A percentile compares a stretch with the other conserved stretches of the same genome.
These are phyloP conservation scores for Dactylonectria estremocensis DNA, from an alignment of 2,329 filamentous ascomycete genomes.

Conservation along the genomic window DNA sequence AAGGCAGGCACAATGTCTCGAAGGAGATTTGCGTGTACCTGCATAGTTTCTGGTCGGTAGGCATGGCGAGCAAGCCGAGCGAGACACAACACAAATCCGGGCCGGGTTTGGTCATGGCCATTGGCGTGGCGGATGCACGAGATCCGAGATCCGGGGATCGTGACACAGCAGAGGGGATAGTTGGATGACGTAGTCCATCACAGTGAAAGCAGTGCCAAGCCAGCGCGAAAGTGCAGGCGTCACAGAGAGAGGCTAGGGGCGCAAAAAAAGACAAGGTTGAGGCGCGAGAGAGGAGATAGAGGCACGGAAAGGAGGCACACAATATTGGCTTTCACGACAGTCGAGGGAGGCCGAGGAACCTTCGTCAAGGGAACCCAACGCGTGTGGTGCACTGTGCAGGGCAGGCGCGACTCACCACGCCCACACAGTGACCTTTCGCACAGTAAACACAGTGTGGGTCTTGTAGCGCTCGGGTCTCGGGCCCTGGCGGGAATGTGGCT, in stretches of 20 bases:
- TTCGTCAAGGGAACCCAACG: not conserved
- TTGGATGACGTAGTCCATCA: not conserved
- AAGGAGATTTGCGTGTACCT: not conserved
- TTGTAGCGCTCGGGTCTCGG: not conserved
- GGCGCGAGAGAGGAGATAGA: not conserved
- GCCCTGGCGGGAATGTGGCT: constrained; percentile 11
- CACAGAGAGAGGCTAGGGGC: not conserved
- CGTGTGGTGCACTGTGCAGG: not conserved
- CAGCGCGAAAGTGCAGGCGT: too few relatives aligned
- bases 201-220: not conserved
- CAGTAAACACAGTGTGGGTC: not conserved
- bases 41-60: not conserved
- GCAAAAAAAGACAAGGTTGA: not conserved
- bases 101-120: too few relatives aligned
- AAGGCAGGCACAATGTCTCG: not conserved
- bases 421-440: not conserved
- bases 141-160: too few relatives aligned
- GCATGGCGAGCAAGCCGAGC: too few relatives aligned
- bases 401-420: not conserved
- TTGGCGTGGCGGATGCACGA: too few relatives aligned
- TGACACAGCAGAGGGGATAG: not conserved
- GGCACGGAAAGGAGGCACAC: not conserved
- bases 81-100: too few relatives aligned
- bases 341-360: not conserved
- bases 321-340: not conserved